Base-by-base conservation (phyloP, 106 monocot genomes). In the Gastrodia elata region DNA sequence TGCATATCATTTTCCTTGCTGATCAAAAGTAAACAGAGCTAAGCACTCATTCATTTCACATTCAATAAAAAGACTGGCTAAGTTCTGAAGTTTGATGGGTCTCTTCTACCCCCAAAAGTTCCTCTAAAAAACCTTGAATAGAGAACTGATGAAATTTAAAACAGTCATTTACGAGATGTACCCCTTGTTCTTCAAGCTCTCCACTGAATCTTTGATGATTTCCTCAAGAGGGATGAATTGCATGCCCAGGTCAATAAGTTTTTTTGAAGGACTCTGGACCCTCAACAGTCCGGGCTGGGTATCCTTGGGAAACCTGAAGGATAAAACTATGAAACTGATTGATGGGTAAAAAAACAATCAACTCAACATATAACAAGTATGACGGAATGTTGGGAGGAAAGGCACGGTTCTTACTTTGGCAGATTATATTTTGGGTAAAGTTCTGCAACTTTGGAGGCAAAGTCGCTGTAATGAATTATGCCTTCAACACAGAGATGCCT, bases 211-310 rank as follows among this genome's bases (percentile, higher is more conserved):
- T 77, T 87, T 83, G 35, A 93, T 91, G 64, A 97, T 97, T 68
- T 83, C 77, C 73, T 97, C 93, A 79, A 88, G 61, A 56, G 97
- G 55, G 33, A 8, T 80, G 83, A 97, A 93, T 18, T 81, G 74
- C 75, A 97, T 39, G 20, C 93, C 93, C 75, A 97, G 73, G 6
- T 79, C 81, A 13, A 97, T 86, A 71, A 97, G 83, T 69, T 97
- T 97, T 78, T 87, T 90, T 25, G 97, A 81, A 64, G 88, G 58
- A 75, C 82, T 77, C 38, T 84, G 71, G 5, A 80, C 88, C 79
- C 97, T 90, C 36, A 86, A 20, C 25, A 97, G 39, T 15, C 97
- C 97, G n/a, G 97, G 86, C 70, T 90, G 90, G 10, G 97, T 97
- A 68, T 97, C 88, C 43, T 83, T 88, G 0, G 86, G 88, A 25